Base-by-base conservation (phyloP, 805 yeast species). In the Lipomyces kockii region DNA sequence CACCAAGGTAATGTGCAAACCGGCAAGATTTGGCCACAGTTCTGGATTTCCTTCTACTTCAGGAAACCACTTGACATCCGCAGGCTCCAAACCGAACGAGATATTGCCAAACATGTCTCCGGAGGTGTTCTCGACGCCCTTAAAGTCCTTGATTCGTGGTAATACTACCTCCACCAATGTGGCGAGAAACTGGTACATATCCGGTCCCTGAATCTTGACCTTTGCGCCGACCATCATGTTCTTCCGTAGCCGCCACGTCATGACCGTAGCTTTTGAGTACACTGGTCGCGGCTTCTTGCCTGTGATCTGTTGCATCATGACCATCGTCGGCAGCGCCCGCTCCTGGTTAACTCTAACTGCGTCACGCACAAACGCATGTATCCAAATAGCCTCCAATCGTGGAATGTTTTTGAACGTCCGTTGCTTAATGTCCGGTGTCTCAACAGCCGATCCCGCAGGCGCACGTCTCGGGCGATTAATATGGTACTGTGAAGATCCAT, bases 171-270 rank as follows among this genome's bases (percentile, higher is more conserved):
- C 99, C 1, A 97, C 87, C 73, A 95, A 81, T 0, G 98, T 94
- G 6, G 90, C 79, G 66, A 95, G 76, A 75, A 96, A 95, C 80
- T 92, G 97, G 64, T 87, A 81, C 87, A 93, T 90, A 63, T 90
- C 89, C 72, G 88, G 84, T 58, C 98, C 99, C 39, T 82, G 82
- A 64, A 96, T 81, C 66, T 84, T 86, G 14, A 89, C 88, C 76
- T 90, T 90, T 63, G 96, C 97, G 63, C 99, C 99, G 86, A 96
- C 90, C 61, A 89, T 89, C 83, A 87, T 88, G 52, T 97, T 97
- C 60, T 87, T 87, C 78, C 98, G 87, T 63, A 93, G 84, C 73
- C 88, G 87, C 97, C 97, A 93, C 58, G 86, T 84, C 63, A 93
- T 89, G 43, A 91, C 90, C 79, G 92, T 92, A 9, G 91, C 84